Evolutionary conservation across 768 basidiomycete species (phyloP).

Genomic region (Tricholoma terreum): DNA sequence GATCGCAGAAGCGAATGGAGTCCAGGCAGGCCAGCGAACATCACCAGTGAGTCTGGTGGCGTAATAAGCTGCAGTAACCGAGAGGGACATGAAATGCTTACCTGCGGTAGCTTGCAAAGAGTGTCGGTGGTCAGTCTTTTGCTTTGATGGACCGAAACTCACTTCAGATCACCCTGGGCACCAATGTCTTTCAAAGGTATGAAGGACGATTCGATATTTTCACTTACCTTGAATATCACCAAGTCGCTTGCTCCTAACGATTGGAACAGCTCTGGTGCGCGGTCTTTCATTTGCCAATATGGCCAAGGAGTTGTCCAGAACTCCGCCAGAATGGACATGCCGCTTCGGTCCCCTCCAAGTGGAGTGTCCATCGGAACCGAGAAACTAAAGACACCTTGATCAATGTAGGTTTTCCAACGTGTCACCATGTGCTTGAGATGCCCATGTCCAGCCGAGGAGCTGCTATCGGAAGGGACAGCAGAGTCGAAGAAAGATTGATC

Average conservation of each 20-base stretch:
- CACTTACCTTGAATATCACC: conserved; percentile 78
- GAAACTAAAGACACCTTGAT: conserved; percentile 65
- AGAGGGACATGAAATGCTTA: conserved; percentile 32
- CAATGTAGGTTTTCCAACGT: conserved; percentile 75
- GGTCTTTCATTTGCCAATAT: conserved; percentile 69
- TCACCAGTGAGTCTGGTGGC: conserved; percentile 80
- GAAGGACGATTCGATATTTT: neutral
- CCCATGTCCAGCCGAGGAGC: conserved; percentile 13
- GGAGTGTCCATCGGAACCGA: conserved; percentile 61
- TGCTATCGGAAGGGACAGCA: conserved; percentile 22
- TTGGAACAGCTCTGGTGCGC: conserved; percentile 49
- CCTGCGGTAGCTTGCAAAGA: conserved; percentile 71
- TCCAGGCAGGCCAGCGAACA: conserved; percentile 80
- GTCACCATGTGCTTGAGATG: conserved; percentile 58
- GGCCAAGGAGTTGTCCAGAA: conserved; percentile 79
- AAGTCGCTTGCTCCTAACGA: conserved; percentile 55
- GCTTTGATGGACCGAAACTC: conserved; percentile 26
- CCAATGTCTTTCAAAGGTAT: neutral
- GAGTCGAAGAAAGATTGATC: conserved; percentile 60
- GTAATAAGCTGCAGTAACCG: neutral
- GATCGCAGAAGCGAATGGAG: conserved; percentile 69
- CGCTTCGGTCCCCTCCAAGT: conserved; percentile 41
- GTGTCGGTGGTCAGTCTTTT: neutral
- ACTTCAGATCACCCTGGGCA: conserved; percentile 86
- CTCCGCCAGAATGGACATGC: conserved; percentile 28